Base-by-base conservation (phyloP, 2,329 filamentous ascomycete species). In the Plectosphaerella cucumerina region DNA sequence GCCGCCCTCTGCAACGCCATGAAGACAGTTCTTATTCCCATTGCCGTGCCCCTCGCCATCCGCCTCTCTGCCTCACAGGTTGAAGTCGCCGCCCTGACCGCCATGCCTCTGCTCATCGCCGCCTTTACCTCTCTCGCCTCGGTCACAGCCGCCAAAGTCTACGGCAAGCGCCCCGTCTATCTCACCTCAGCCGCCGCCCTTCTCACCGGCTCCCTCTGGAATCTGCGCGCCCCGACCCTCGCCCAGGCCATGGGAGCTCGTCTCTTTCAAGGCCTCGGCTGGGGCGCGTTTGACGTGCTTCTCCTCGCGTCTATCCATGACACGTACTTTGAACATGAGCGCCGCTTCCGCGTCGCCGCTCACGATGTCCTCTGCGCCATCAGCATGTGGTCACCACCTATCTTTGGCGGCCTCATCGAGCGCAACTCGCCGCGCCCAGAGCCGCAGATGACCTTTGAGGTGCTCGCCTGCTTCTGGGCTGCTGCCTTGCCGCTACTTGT, bases 251-350 rank as follows among this genome's bases (percentile, higher is more conserved):
- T 82, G 71, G 71, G 70, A 0, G 75, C 78, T 3, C 71, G 81
- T 10, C 59, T 80, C 17, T 69, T 84, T 33, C 78, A 83, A 58
- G 80, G 79, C 1, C 50, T 84, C 0, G 80, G 76, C n/a, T 82
- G 81, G 76, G 80, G 80, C 6, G 73, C 75, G 11, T 80, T 83
- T 53, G 81, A 84, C 56, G 74, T 72, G 5, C 62, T 84, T 37
- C 67, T 81, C 26, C 63, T 76, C 31, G 72, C 70, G 2, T 77
- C 75, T 2, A 76, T 84, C 46, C 72, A 79, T 44, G 81, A 84
- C 56, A 77, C 76, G 2, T 84, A 74, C 60, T 83, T 80, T 59
- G 77, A 81, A 55, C 80, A 84, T 55, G 73, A 84, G 60, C 72
- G 77, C 45, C 66, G 68, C 17, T 46, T 65, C 2, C 73, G 75